Base-by-base conservation (phyloP, 2,329 filamentous ascomycete genomes). In the Fusarium albosuccineum region DNA sequence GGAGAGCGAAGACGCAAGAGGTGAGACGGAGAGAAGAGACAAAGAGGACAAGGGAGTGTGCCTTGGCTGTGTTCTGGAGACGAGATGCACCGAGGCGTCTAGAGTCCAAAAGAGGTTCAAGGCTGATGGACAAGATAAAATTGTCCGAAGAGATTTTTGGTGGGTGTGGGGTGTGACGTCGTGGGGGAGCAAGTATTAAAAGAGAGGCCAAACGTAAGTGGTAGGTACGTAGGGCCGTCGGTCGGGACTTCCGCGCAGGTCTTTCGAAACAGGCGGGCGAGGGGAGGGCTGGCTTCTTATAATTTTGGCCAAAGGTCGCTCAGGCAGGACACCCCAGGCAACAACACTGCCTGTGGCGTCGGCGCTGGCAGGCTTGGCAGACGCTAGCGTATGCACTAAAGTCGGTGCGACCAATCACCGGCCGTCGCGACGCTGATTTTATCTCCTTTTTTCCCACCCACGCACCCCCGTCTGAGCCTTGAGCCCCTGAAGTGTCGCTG, bases 231-330 rank as follows among this genome's bases (percentile, higher is more conserved):
- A 83, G 75, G 83, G 83, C 82, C 81, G 80, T 82, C 79, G 82
- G 82, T 86, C 83, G 83, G 82, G 79, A 82, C 80, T 85, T 86
- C 84, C 83, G 80, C 83, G 81, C 83, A 80, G 81, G 79, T 82
- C 75, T 76, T 76, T 80, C 78, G 75, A 81, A 82, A 81, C 78
- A 77, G 76, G 77, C 74, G 81, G 79, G 81, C 78, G 81, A 85
- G 84, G 85, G 85, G 83, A 83, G 80, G 80, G 77, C 77, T 77
- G 75, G 76, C 79, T 85, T 80, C 80, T 86, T 87, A 87, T 87
- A 87, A 82, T 86, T 86, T 83, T 85, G 75, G 65, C 68, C 70
- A 64, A 68, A 70, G 74, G 74, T 72, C 72, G 71, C 73, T 76
- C 71, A 75, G 74, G 77, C 78, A 78, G 64, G 73, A 74, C 70